A percentile compares a stretch with the other conserved stretches of the same genome.
These are phyloP conservation scores for Pichia sp. DNA, from an alignment of 1,139 yeast genomes.

Conservation along the genomic window DNA sequence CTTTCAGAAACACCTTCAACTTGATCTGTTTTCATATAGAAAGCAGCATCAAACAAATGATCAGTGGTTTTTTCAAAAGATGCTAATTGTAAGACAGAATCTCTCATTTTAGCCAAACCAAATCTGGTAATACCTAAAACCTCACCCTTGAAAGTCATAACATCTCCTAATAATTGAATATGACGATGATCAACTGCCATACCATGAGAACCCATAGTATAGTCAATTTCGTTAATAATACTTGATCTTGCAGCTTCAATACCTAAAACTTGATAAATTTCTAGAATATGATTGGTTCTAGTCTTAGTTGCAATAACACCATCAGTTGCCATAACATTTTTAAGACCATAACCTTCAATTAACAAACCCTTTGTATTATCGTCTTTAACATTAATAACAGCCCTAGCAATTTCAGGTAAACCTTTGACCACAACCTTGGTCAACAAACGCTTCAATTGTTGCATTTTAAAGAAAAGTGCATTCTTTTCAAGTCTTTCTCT, in stretches of 20 bases:
- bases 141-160: slow-evolving; percentile 98
- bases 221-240: slow-evolving; percentile 89
- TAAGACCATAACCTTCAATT: slow-evolving; percentile 96
- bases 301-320: slow-evolving; percentile 91
- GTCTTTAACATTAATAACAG: slow-evolving; percentile 88
- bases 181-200: slow-evolving; percentile 99
- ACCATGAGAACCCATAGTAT: slow-evolving; percentile 98
- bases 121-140: slow-evolving; percentile 96
- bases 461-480: slow-evolving; percentile 78
- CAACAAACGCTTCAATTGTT: slow-evolving; percentile 74
- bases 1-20: slow-evolving; percentile 98
- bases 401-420: slow-evolving; percentile 81
- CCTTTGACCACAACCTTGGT: slow-evolving; percentile 93
- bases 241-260: slow-evolving; percentile 96
- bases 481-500: slow-evolving; percentile 28
- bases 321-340: slow-evolving; percentile 95
- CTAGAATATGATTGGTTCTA: slow-evolving; percentile 84
- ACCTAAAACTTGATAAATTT: slow-evolving; percentile 84
- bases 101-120: slow-evolving; percentile 98
- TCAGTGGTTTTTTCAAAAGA: slow-evolving; percentile 98
- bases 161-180: slow-evolving; percentile 93
- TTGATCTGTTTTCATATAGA: slow-evolving; percentile 91
- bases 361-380: slow-evolving; percentile 83
- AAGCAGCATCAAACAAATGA: slow-evolving; percentile 96
- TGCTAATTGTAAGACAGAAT: slow-evolving; percentile 92